A percentile compares a stretch with the other conserved stretches of the same genome.
Evolutionary conservation across 805 yeast genomes (phyloP).

Genomic region (Blastobotrys chiropterorum): DNA sequence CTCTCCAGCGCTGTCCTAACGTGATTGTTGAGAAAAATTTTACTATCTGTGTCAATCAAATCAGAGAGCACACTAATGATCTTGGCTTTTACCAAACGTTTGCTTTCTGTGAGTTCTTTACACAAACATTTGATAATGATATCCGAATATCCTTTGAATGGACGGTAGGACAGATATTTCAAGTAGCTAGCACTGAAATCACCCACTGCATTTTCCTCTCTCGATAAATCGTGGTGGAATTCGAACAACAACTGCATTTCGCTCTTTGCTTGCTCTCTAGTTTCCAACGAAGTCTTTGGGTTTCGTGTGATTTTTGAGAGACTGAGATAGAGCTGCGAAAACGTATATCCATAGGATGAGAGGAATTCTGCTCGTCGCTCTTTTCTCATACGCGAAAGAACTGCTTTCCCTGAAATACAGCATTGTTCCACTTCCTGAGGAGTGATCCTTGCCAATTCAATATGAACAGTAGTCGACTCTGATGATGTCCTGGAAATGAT

Average conservation of each 20-base stretch:
- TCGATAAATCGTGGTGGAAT: neutral
- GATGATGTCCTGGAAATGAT: conserved; percentile 26
- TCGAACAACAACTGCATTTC: neutral
- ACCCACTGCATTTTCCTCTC: neutral
- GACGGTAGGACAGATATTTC: neutral
- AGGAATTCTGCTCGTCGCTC: neutral
- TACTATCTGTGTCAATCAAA: conserved; percentile 47
- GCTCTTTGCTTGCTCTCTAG: neutral
- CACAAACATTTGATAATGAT: neutral
- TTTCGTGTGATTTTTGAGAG: neutral
- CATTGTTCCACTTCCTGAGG: neutral
- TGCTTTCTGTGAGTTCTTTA: neutral
- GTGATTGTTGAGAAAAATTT: conserved; percentile 42
- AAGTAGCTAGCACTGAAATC: neutral
- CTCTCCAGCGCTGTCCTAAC: conserved; percentile 48
- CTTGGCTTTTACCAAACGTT: conserved; percentile 40
- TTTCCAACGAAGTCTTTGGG: neutral
- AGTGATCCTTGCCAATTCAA: neutral
- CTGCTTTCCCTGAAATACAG: neutral
- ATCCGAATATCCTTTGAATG: neutral
- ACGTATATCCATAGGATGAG: neutral
- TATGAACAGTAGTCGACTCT: neutral
- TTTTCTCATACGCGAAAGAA: neutral
- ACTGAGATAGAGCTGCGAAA: neutral
- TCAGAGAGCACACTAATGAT: conserved; percentile 60